Percentiles rank a stretch among this genome's conserved stretches.
Evolutionary conservation across 73 alveolate species (phyloP).

Genomic region (Loxodes magnus): DNA sequence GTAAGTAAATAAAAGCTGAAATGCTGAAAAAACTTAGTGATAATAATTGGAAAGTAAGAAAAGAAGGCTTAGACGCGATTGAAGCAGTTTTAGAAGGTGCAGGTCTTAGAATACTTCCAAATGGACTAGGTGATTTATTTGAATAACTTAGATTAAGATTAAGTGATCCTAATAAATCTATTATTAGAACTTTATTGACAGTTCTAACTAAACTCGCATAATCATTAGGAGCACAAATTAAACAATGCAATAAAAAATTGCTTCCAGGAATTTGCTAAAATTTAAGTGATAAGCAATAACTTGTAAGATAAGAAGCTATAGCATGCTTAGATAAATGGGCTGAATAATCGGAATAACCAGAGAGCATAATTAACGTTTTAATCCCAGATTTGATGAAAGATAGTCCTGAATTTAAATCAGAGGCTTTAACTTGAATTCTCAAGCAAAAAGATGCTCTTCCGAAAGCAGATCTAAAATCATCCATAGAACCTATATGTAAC

Average conservation of each 20-base stretch:
- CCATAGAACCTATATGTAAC: constrained; percentile 34
- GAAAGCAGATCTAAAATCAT: constrained; percentile 32
- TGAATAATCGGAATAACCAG: constrained; percentile 53
- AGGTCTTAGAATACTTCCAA: constrained; percentile 64
- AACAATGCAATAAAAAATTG: constrained; percentile 49
- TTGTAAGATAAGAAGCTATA: constrained; percentile 57
- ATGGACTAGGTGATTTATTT: constrained; percentile 59
- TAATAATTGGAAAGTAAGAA: constrained; percentile 72
- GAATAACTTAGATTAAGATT: constrained; percentile 40
- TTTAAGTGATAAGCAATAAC: constrained; percentile 60
- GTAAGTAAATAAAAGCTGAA: constrained; percentile 50
- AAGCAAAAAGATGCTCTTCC: constrained; percentile 47
- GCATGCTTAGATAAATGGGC: constrained; percentile 62
- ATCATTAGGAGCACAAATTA: constrained; percentile 60
- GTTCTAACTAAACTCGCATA: constrained; percentile 48
- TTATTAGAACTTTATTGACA: constrained; percentile 49
- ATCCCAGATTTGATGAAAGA: constrained; percentile 43
- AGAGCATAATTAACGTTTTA: constrained; percentile 23
- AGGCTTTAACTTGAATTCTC: constrained; percentile 46
- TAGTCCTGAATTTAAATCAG: constrained; percentile 68
- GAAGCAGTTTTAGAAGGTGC: constrained; percentile 44
- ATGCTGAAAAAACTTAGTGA: constrained; percentile 52
- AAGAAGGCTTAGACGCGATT: constrained; percentile 54
- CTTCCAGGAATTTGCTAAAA: constrained; percentile 49
- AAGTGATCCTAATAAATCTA: constrained; percentile 72